Percentiles rank a stretch among this genome's conserved stretches.
phyloP scores from a whole-genome alignment of 1,284 basidiomycete species.

The Mycosarcoma mackinlayi region DNA sequence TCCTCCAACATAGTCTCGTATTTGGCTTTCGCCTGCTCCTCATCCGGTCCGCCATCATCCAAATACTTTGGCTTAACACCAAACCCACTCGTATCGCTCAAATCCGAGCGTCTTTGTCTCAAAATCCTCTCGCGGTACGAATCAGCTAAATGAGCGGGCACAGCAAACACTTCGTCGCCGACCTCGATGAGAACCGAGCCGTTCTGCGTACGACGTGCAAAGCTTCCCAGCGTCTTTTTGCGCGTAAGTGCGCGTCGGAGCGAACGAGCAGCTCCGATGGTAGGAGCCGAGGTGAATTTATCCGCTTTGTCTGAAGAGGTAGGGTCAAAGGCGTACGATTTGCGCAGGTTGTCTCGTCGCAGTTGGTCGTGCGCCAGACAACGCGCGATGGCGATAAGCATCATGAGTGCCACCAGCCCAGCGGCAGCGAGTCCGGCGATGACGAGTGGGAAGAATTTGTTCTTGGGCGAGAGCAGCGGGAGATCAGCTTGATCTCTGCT shows the following conservation, averaged over 20 bases:
- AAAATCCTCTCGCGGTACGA: slow-evolving; percentile 38
- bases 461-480: slow-evolving; percentile 23
- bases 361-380: slow-evolving; percentile 36
- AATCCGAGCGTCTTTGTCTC: slow-evolving; percentile 13
- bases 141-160: slow-evolving; percentile 48
- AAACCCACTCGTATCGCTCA: slow-evolving; percentile 8
- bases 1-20: slow-evolving; percentile 24
- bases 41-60: slow-evolving; percentile 32
- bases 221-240: slow-evolving; percentile 43
- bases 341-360: slow-evolving; percentile 30
- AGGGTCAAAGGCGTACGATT: slow-evolving; percentile 21
- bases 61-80: slow-evolving; percentile 27
- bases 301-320: slow-evolving; percentile 6
- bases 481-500: background rate
- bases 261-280: slow-evolving; percentile 1
- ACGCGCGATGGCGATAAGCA: slow-evolving; percentile 44
- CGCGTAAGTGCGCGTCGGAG: slow-evolving; percentile 42
- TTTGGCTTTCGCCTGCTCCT: slow-evolving; percentile 12
- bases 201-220: slow-evolving; percentile 37
- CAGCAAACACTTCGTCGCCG: slow-evolving; percentile 56
- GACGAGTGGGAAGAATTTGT: slow-evolving; percentile 53
- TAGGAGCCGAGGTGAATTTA: slow-evolving; percentile 9
- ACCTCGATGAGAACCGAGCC: slow-evolving; percentile 54
- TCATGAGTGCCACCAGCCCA: slow-evolving; percentile 33
- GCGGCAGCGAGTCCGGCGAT: slow-evolving; percentile 31